A percentile compares a stretch with the other conserved stretches of the same genome.
Conservation (phyloP, 2,329 filamentous ascomycete genomes). For the Shiraia bambusicola region DNA sequence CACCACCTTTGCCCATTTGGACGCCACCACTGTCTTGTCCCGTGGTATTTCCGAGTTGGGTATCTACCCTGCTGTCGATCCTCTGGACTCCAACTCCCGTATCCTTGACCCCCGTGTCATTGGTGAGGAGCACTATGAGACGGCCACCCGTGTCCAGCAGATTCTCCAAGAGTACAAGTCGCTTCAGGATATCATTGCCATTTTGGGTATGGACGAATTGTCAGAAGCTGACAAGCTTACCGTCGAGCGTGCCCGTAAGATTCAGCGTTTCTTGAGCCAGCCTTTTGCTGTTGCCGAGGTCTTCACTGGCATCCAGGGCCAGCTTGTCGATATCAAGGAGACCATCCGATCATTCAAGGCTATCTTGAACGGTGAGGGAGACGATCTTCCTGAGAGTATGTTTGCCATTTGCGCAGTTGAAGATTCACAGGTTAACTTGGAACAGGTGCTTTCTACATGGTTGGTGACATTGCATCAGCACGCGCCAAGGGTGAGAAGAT, state of each 20-base stretch:
- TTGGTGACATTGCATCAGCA: conserved; percentile 91
- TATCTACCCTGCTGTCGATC: conserved; percentile 99
- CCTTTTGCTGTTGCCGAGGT: conserved; percentile 90
- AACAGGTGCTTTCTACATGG: conserved; percentile 85
- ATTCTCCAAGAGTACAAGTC: conserved; percentile 99
- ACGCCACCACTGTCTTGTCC: conserved; percentile 99
- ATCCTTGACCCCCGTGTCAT: conserved; percentile 99
- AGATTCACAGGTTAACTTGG: conserved; percentile 17
- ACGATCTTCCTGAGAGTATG: conserved; percentile 89
- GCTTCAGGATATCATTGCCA: conserved; percentile 99
- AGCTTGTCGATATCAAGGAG: conserved; percentile 97
- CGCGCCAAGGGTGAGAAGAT: conserved; percentile 99
- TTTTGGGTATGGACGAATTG: conserved; percentile 99
- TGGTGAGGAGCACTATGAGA: conserved; percentile 96
- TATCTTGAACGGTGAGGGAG: conserved; percentile 92
- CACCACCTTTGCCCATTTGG: conserved; percentile 99
- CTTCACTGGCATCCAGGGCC: conserved; percentile 93
- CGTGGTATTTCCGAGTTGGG: conserved; percentile 99
- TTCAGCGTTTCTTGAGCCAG: conserved; percentile 99
- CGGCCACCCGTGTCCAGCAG: conserved; percentile 93
- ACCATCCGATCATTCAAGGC: conserved; percentile 97
- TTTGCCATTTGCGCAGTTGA: conserved; percentile 9
- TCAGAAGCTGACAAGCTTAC: conserved; percentile 99
- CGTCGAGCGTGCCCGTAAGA: conserved; percentile 99
- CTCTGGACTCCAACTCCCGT: conserved; percentile 98